Base-by-base conservation (phyloP, 257 asterid species). In the Nicotiana obtusifolia region DNA sequence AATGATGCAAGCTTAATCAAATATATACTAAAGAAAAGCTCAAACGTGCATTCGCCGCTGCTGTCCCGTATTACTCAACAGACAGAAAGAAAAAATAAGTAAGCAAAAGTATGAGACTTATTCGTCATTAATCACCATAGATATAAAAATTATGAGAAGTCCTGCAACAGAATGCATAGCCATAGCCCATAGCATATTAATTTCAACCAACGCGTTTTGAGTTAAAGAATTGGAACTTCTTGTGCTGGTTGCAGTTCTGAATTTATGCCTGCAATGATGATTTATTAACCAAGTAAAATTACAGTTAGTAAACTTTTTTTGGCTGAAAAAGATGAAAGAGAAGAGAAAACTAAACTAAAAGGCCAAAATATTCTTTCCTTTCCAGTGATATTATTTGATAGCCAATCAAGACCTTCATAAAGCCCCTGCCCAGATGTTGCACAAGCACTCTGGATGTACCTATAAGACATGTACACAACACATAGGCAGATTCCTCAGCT, bases 321-420 rank as follows among this genome's bases (percentile, higher is more conserved):
- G 35, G 78, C 44, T 54, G 14, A 28, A 44, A 44, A 68, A 37
- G 7, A 16, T 56, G 22, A 56, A 56, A 19, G 24, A 14, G 60
- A 22, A 26, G 57, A 71, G n/a, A 22, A 37, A 1, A 47, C 2
- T 41, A 37, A 1, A 47, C 2, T 41, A 73, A 54, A 73, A 73
- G 15, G 9, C 24, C 11, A 30, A 4, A 49, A 28, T 57, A 11
- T 67, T 64, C 79, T 86, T 83, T 68, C 90, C 91, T 85, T 88
- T 77, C 66, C 75, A 24, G 90, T 76, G 31, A 88, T 87, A 79
- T 85, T 86, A 83, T 59, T 82, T 52, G 88, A 85, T 47, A 90
- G 76, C 91, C 93, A 90, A 78, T 87, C 89, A 64, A 88, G 90
- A 31, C 91, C 93, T 88, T 90, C 93, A 64, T 87, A 85, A 53